Evolutionary conservation across 352 stramenopile genomes (phyloP).

Genomic region (Phytophthora capsici): DNA sequence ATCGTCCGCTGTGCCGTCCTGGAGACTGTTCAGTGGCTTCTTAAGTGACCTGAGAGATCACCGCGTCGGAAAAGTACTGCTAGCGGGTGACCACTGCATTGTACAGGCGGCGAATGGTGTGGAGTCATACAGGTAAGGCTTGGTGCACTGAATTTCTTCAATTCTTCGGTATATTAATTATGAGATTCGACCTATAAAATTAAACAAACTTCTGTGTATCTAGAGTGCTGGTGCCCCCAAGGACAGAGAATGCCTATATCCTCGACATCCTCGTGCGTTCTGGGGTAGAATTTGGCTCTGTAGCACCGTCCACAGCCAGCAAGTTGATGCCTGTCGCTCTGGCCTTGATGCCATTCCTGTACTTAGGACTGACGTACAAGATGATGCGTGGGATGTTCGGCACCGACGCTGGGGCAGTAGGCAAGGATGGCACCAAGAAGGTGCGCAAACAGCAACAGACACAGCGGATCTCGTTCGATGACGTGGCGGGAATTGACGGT

Average conservation of each 20-base stretch:
- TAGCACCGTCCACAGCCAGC: conserved; percentile 52
- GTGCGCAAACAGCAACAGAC: conserved; percentile 39
- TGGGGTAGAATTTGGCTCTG: conserved; percentile 75
- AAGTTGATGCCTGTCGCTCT: conserved; percentile 63
- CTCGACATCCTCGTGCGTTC: conserved; percentile 64
- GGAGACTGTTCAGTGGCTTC: conserved; percentile 79
- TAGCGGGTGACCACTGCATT: conserved; percentile 63
- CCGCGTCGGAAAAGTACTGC: conserved; percentile 67
- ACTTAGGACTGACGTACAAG: conserved; percentile 84
- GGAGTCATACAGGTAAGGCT: conserved; percentile 63
- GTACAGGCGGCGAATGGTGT: conserved; percentile 54
- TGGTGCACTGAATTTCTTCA: not conserved
- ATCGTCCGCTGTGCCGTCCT: conserved; percentile 31
- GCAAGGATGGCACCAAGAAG: conserved; percentile 74
- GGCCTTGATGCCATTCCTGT: conserved; percentile 81
- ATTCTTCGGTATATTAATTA: not conserved
- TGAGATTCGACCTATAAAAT: conserved; percentile 14
- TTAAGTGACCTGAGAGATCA: conserved; percentile 54
- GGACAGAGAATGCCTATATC: conserved; percentile 76
- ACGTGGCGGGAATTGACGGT: conserved; percentile 94
- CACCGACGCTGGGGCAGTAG: conserved; percentile 53
- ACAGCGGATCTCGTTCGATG: conserved; percentile 87
- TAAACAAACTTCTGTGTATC: conserved; percentile 10
- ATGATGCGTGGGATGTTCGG: conserved; percentile 80
- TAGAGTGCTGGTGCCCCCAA: conserved; percentile 77